Conservation (phyloP, 257 asterid genomes). For the Ocimum tenuiflorum region DNA sequence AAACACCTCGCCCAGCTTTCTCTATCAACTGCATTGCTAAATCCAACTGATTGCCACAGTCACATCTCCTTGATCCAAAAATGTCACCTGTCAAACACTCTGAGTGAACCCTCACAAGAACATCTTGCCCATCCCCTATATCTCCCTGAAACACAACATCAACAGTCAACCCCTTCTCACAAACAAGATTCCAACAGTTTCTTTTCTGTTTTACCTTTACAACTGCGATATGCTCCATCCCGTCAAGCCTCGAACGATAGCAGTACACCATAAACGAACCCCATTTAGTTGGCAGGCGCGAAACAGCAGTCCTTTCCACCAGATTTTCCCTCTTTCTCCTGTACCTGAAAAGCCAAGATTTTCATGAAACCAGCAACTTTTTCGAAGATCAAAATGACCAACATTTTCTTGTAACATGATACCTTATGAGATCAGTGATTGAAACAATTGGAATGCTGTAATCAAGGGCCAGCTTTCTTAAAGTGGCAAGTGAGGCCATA, state of each 20-base stretch:
- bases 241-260: conserved; percentile 71
- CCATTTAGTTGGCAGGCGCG: conserved; percentile 74
- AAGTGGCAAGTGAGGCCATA: conserved; percentile 38
- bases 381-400: neutral
- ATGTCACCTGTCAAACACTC: conserved; percentile 85
- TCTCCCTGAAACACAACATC: conserved; percentile 39
- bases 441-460: conserved; percentile 56
- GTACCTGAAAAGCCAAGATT: conserved; percentile 36
- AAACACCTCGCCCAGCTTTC: conserved; percentile 61
- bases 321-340: conserved; percentile 71
- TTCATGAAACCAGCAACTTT: neutral
- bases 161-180: neutral
- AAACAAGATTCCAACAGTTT: neutral
- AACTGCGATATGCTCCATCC: conserved; percentile 63
- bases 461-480: conserved; percentile 46
- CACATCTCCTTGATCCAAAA: conserved; percentile 74
- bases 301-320: conserved; percentile 58
- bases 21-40: conserved; percentile 72
- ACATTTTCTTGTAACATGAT: neutral
- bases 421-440: conserved; percentile 75
- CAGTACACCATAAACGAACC: conserved; percentile 58
- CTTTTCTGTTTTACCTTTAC: conserved; percentile 40
- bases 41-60: conserved; percentile 77
- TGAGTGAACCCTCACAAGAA: conserved; percentile 79
- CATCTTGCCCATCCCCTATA: conserved; percentile 69